Percentiles rank a stretch among this genome's conserved stretches.
These are phyloP conservation scores for Diutina catenulata DNA, from an alignment of 1,139 yeast species.

Conservation along the genomic window DNA sequence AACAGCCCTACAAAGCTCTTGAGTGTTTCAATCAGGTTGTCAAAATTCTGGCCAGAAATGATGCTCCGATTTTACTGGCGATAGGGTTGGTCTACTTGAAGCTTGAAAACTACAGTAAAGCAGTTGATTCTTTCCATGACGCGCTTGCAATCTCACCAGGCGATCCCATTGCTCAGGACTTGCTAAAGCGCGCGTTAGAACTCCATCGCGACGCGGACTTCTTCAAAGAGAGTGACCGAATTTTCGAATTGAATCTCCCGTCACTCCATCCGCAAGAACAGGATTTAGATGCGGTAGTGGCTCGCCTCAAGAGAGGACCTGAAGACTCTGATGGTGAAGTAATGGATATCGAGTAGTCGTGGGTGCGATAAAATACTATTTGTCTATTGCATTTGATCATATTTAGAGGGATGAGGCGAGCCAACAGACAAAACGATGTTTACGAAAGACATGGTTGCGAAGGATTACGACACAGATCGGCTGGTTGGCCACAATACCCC, in stretches of 20 bases:
- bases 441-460: no score
- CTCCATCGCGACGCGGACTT: conserved; percentile 30
- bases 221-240: neutral
- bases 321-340: conserved; percentile 1
- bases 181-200: conserved; percentile 71
- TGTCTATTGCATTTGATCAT: no score
- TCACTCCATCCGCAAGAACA: neutral
- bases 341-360: neutral
- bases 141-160: conserved; percentile 72
- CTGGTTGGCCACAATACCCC: no score
- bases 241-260: neutral
- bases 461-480: no score
- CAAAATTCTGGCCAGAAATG: conserved; percentile 52
- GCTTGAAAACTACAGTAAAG: conserved; percentile 48
- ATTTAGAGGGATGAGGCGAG: no score
- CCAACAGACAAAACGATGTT: no score
- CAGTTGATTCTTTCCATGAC: conserved; percentile 68
- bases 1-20: conserved; percentile 53
- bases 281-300: neutral
- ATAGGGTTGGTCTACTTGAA: conserved; percentile 76
- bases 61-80: conserved; percentile 69
- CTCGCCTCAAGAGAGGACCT: neutral
- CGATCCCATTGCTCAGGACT: conserved; percentile 77
- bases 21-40: conserved; percentile 69
- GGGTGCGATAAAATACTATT: no score